These are phyloP conservation scores for Garcia nutans DNA, from an alignment of 345 rosid species.

Conservation along the genomic window DNA sequence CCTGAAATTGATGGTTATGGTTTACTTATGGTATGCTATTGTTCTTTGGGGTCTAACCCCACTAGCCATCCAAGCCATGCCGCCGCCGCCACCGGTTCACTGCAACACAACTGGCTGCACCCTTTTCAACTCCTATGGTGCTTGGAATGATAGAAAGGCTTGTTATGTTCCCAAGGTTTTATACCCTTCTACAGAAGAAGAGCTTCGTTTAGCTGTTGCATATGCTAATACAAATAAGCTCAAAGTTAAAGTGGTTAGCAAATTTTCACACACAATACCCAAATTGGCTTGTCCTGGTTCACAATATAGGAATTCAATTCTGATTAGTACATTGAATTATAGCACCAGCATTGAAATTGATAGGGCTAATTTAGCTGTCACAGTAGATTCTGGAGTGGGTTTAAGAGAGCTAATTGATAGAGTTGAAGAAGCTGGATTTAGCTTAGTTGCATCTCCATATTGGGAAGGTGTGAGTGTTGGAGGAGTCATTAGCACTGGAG, in stretches of 20 bases:
- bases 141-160: constrained; percentile 67
- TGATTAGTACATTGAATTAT: constrained; percentile 62
- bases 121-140: constrained; percentile 66
- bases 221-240: constrained; percentile 48
- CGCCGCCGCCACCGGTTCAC: constrained; percentile 52
- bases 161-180: constrained; percentile 49
- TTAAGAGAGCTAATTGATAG: constrained; percentile 58
- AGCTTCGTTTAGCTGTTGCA: constrained; percentile 59
- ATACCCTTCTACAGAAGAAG: constrained; percentile 72
- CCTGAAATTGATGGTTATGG: neutral
- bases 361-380: constrained; percentile 42
- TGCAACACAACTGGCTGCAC: constrained; percentile 59
- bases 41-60: constrained; percentile 8
- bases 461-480: constrained; percentile 94
- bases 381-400: constrained; percentile 69
- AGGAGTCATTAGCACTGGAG: constrained; percentile 79
- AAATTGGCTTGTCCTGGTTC: constrained; percentile 74
- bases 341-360: constrained; percentile 53
- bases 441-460: constrained; percentile 72
- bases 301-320: constrained; percentile 31
- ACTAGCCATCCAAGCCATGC: constrained; percentile 37
- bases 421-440: constrained; percentile 65
- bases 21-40: neutral
- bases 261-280: constrained; percentile 76
- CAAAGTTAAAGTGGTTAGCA: constrained; percentile 67